Conservation (phyloP, 2,329 filamentous ascomycete species). For the Davidsoniella virescens region DNA sequence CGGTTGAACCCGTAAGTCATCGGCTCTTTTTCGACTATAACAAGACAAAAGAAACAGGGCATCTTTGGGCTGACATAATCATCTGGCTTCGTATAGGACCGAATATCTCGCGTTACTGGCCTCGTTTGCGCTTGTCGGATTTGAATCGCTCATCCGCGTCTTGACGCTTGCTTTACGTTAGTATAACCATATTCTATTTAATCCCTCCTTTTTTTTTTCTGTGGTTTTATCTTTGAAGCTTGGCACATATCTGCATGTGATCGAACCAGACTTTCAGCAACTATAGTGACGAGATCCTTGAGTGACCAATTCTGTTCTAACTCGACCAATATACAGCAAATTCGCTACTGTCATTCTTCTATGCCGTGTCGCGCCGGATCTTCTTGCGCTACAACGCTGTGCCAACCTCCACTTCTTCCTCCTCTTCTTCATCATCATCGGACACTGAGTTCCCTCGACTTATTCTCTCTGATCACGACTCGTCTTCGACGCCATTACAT, state of each 20-base stretch:
- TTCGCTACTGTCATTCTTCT: slow-evolving; percentile 67
- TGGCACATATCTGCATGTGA: slow-evolving; percentile 14
- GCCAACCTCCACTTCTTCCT: background rate
- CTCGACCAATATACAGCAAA: slow-evolving; percentile 35
- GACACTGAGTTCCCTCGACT: slow-evolving; percentile 14
- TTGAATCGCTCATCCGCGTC: slow-evolving; percentile 71
- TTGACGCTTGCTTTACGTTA: slow-evolving; percentile 76
- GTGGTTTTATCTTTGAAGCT: background rate
- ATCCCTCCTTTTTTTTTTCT: background rate
- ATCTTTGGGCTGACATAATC: background rate
- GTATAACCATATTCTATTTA: slow-evolving; percentile 19
- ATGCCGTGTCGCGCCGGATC: slow-evolving; percentile 61
- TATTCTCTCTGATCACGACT: background rate
- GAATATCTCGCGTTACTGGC: slow-evolving; percentile 79
- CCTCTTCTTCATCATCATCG: slow-evolving; percentile 29
- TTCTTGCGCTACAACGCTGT: slow-evolving; percentile 46
- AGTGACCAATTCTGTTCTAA: no score
- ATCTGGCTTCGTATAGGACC: slow-evolving; percentile 30
- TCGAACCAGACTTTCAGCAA: background rate
- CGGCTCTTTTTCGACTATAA: slow-evolving; percentile 11
- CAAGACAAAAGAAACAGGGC: slow-evolving; percentile 13
- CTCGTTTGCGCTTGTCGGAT: slow-evolving; percentile 65
- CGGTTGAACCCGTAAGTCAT: slow-evolving; percentile 33
- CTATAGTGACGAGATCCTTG: no score
- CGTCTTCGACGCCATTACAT: slow-evolving; percentile 40